Conservation (phyloP, 345 rosid genomes). For the Salix suchowensis region DNA sequence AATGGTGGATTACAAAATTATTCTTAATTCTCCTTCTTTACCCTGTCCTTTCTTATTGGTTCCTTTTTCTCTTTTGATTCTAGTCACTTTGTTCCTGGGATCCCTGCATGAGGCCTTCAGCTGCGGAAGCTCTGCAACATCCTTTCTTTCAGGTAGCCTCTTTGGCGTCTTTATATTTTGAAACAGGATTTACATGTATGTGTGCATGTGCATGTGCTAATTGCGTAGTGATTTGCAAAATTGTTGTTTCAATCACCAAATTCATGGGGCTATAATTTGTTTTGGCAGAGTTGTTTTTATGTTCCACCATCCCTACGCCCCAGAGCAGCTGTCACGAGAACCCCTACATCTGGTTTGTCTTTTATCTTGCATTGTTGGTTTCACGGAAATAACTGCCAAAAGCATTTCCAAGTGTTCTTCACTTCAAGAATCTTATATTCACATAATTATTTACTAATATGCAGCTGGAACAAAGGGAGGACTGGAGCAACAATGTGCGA, state of each 20-base stretch:
- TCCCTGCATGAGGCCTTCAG: conserved; percentile 79
- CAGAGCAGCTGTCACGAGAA: conserved; percentile 43
- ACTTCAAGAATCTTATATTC: no score
- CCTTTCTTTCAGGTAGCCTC: conserved; percentile 83
- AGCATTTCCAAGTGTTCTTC: no score
- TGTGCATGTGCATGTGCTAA: background rate
- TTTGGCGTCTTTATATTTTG: background rate
- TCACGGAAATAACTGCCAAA: background rate
- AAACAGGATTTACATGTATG: background rate
- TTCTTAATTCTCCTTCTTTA: background rate
- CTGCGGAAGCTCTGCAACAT: conserved; percentile 88
- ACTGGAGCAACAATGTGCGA: conserved; percentile 45
- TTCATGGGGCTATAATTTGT: background rate
- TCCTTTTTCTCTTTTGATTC: conserved; percentile 5
- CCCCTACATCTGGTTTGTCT: conserved; percentile 66
- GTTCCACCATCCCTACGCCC: conserved; percentile 83
- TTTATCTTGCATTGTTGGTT: background rate
- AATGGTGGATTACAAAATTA: background rate
- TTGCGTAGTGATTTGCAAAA: background rate
- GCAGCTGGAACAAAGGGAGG: conserved; percentile 54
- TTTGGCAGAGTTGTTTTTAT: conserved; percentile 75
- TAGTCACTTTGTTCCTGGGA: conserved; percentile 95
- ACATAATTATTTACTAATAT: background rate
- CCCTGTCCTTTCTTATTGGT: background rate
- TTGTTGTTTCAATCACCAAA: background rate